Conservation (phyloP, 495 filamentous ascomycete genomes). For the Hyaloscypha variabilis region DNA sequence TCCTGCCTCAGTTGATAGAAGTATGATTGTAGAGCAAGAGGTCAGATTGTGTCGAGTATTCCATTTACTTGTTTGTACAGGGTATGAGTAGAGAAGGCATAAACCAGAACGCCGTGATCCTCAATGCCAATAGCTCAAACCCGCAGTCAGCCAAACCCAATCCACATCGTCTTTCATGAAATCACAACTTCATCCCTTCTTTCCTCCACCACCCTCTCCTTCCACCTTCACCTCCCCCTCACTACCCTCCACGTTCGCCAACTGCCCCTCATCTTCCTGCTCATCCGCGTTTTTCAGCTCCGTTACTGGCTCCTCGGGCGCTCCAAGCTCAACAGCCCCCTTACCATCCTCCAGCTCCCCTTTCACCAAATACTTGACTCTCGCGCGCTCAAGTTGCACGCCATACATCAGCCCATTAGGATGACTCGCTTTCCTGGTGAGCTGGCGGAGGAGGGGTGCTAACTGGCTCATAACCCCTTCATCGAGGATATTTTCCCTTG, state of each 20-base stretch:
- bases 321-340: slow-evolving; percentile 12
- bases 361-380: slow-evolving; percentile 11
- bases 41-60: neutral
- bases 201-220: neutral
- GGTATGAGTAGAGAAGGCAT: neutral
- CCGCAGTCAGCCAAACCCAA: neutral
- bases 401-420: slow-evolving; percentile 20
- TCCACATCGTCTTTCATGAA: too few relatives aligned
- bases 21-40: neutral
- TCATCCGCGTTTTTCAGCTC: neutral
- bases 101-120: neutral
- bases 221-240: neutral
- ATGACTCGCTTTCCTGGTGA: slow-evolving; percentile 20
- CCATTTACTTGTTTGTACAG: neutral
- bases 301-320: neutral
- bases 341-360: slow-evolving; percentile 16
- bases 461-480: too few relatives aligned
- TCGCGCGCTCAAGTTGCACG: slow-evolving; percentile 22
- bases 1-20: too few relatives aligned
- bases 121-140: neutral
- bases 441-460: slow-evolving; percentile 17
- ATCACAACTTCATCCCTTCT: neutral
- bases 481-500: too few relatives aligned
- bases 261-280: neutral
- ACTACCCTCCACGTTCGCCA: neutral